Percentiles rank a stretch among this genome's conserved stretches.
Evolutionary conservation across 2,329 filamentous ascomycete species (phyloP).

Genomic region (Penicillium italicum): DNA sequence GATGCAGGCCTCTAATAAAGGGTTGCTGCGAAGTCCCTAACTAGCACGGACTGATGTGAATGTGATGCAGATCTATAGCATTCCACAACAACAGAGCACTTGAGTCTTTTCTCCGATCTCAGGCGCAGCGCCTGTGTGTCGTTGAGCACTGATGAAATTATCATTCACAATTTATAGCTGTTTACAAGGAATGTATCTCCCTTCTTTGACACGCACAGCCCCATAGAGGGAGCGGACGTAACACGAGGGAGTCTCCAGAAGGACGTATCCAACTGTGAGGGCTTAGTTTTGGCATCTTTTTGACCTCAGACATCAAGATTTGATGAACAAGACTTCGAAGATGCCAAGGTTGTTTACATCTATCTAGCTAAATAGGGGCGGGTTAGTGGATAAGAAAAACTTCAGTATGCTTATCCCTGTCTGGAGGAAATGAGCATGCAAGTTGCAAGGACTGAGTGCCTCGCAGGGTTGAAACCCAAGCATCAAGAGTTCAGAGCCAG

Average conservation of each 20-base stretch:
- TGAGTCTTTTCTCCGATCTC: not conserved
- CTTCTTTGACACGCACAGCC: slow-evolving; percentile 45
- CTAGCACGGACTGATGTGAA: not conserved
- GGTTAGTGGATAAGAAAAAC: not conserved
- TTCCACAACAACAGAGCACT: not conserved
- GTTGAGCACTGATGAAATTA: not conserved
- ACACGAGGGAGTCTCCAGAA: slow-evolving; percentile 41
- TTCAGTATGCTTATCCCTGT: not conserved
- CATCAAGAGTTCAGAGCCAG: slow-evolving; percentile 1
- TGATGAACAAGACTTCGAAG: slow-evolving; percentile 47
- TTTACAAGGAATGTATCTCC: slow-evolving; percentile 39
- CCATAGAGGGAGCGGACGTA: slow-evolving; percentile 39
- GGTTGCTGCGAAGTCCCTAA: not conserved
- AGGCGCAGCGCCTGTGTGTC: not conserved
- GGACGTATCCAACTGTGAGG: slow-evolving; percentile 26
- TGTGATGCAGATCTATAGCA: not conserved
- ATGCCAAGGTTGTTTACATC: slow-evolving; percentile 30
- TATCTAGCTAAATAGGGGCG: not conserved
- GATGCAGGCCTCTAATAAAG: not conserved
- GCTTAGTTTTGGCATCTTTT: slow-evolving; percentile 43
- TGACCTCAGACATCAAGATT: slow-evolving; percentile 45
- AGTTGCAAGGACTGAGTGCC: not conserved
- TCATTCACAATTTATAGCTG: not conserved
- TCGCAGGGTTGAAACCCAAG: not conserved
- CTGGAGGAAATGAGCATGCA: not conserved